phyloP scores from a whole-genome alignment of 768 basidiomycete genomes.

The Collybiopsis confluens region DNA sequence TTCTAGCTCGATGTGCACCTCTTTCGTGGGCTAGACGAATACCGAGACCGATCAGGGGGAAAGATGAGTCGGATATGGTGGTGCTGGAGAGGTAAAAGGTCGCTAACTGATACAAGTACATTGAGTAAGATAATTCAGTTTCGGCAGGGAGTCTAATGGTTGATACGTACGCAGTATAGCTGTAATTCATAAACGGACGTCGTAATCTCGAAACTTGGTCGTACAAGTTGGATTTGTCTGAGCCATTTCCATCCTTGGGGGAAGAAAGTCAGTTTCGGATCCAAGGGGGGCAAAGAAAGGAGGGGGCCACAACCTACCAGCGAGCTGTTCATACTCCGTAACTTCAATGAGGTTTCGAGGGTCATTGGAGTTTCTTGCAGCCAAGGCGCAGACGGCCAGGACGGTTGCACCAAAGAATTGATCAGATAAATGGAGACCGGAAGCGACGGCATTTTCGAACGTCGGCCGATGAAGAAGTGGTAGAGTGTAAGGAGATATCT shows the following conservation, averaged over 20 bases:
- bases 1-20: slow-evolving; percentile 39
- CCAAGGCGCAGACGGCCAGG: slow-evolving; percentile 49
- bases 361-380: slow-evolving; percentile 38
- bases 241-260: slow-evolving; percentile 35
- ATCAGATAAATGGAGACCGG: slow-evolving; percentile 1
- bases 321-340: background rate
- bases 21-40: slow-evolving; percentile 39
- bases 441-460: slow-evolving; percentile 37
- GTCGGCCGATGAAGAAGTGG: slow-evolving; percentile 51
- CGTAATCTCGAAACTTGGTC: slow-evolving; percentile 27
- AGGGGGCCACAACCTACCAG: background rate
- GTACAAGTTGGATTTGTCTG: slow-evolving; percentile 30
- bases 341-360: slow-evolving; percentile 28
- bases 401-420: slow-evolving; percentile 36
- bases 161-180: slow-evolving; percentile 23
- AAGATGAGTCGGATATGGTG: slow-evolving; percentile 20
- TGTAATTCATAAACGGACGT: slow-evolving; percentile 37
- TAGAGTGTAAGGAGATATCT: slow-evolving; percentile 27
- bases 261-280: slow-evolving; percentile 13
- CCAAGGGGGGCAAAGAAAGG: too few species aligned
- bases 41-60: slow-evolving; percentile 34
- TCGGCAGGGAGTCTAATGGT: slow-evolving; percentile 12
- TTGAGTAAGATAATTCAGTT: slow-evolving; percentile 10
- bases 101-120: slow-evolving; percentile 9
- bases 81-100: slow-evolving; percentile 26